Evolutionary conservation across 768 basidiomycete species (phyloP), one percentile per base, ranked within the genome.

Genomic region (Russula dissimulans): DNA sequence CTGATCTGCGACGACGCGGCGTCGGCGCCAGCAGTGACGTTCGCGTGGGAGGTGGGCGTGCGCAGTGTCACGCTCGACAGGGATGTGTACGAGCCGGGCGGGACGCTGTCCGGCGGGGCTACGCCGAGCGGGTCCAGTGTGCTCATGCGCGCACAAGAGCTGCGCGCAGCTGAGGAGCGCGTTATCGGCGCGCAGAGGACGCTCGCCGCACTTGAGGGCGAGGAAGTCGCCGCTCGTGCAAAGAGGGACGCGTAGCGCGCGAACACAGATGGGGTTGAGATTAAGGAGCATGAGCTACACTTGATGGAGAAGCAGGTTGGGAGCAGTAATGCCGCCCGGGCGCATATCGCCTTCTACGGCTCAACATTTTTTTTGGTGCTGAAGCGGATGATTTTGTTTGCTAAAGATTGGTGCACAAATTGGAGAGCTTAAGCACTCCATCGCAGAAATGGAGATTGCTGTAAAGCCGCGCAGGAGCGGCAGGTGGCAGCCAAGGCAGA

Each of bases 21-120:
- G 18, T 79, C 93, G 0, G 97, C 97, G 1, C 91, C 92, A 69
- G 73, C 75, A 0, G 89, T 97, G 45, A 97, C 97, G 0, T 98
- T 97, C 76, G 77, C 84, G 57, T 73, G 69, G 18, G 76, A 82
- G 10, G 78, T 87, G 14, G 77, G 82, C 10, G 84, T 89, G 51
- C 85, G 85, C 53, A 94, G 91, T 9, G 94, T 98, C 49, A 99
- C 97, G 7, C 77, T 97, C 22, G 87, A 91, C 3, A 97, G 97
- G 2, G 97, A 98, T 68, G 83, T 97, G 11, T 98, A 99, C 71
- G 97, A 99, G 63, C 95, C 97, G 2, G 88, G 89, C 8, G 95
- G 95, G 7, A 95, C 90, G 0, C 81, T 99, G 18, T 91, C 86
- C 18, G 97, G 97, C 6, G 97, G 97, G 1, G 82, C 92, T 1